phyloP scores from a whole-genome alignment of 495 filamentous ascomycete species.

The Trichoderma erinaceum region DNA sequence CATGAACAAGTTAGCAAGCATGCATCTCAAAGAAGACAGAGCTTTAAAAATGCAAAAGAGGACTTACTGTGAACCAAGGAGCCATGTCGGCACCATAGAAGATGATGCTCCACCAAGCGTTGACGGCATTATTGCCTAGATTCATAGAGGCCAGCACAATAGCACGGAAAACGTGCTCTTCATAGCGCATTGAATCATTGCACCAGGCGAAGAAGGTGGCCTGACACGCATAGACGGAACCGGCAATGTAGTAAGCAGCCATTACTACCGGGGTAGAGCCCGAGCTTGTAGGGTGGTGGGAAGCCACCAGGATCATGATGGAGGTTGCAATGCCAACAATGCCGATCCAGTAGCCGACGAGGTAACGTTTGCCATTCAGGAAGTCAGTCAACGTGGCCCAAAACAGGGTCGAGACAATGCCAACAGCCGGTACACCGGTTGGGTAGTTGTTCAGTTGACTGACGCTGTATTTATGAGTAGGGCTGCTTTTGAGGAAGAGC shows the following conservation, averaged over 20 bases:
- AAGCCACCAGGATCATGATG: conserved; percentile 43
- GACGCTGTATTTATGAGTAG: conserved; percentile 34
- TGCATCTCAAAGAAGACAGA: conserved; percentile 2
- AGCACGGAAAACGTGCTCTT: conserved; percentile 39
- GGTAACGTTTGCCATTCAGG: conserved; percentile 41
- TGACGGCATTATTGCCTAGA: conserved; percentile 50
- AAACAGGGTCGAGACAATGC: conserved; percentile 49
- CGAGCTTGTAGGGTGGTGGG: conserved; percentile 31
- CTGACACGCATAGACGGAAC: conserved; percentile 53
- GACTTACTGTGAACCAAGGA: conserved; percentile 49
- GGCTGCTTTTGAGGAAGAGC: conserved; percentile 36
- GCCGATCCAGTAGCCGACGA: conserved; percentile 50
- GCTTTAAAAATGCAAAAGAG: not conserved
- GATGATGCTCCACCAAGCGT: conserved; percentile 59
- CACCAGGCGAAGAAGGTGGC: conserved; percentile 58
- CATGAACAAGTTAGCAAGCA: not conserved
- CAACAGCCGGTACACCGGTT: conserved; percentile 44
- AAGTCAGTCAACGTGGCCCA: conserved; percentile 52
- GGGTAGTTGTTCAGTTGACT: conserved; percentile 47
- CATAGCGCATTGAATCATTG: conserved; percentile 49
- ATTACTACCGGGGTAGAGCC: conserved; percentile 32
- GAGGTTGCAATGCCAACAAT: conserved; percentile 43
- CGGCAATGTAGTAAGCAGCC: conserved; percentile 50
- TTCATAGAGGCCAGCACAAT: conserved; percentile 55
- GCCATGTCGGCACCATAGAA: conserved; percentile 57